Percentiles rank a stretch among this genome's conserved stretches.
These are phyloP conservation scores for Globomyces sp. DNA, from an alignment of 371 early-diverging fungal genomes.

Conservation along the genomic window DNA sequence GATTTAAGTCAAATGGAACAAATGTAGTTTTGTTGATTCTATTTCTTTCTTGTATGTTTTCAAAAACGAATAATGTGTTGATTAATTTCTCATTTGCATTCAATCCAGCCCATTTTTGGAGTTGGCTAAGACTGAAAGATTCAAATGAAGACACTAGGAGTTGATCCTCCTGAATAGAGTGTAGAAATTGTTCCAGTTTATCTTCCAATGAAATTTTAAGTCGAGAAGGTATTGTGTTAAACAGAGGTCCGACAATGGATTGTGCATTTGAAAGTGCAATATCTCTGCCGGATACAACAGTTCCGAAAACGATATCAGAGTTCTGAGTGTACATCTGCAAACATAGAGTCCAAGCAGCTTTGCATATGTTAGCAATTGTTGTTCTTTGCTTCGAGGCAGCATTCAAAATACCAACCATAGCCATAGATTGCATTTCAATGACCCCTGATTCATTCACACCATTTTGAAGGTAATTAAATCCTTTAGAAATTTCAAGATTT, in stretches of 20 bases:
- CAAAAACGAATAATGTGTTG: not conserved
- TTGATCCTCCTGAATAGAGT: not conserved
- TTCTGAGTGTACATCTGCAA: conserved; percentile 16
- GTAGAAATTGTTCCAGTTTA: not conserved
- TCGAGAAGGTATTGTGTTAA: not conserved
- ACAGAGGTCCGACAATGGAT: not conserved
- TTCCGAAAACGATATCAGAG: not conserved
- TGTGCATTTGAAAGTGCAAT: not conserved
- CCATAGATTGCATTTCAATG: no score
- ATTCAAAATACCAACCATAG: no score
- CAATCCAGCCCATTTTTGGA: not conserved
- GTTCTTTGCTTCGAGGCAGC: not conserved
- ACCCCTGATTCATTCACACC: no score
- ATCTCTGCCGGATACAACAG: not conserved
- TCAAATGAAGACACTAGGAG: not conserved
- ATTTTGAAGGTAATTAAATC: not conserved
- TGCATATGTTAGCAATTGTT: not conserved
- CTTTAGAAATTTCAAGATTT: conserved; percentile 6
- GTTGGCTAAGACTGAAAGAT: not conserved
- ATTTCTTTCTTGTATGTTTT: not conserved
- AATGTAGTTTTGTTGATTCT: not conserved
- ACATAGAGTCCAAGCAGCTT: conserved; percentile 31
- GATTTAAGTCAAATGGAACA: no score
- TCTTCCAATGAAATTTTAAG: not conserved
- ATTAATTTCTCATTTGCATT: not conserved